phyloP scores from a whole-genome alignment of 371 early-diverging fungal species.

The Mucor irregularis region DNA sequence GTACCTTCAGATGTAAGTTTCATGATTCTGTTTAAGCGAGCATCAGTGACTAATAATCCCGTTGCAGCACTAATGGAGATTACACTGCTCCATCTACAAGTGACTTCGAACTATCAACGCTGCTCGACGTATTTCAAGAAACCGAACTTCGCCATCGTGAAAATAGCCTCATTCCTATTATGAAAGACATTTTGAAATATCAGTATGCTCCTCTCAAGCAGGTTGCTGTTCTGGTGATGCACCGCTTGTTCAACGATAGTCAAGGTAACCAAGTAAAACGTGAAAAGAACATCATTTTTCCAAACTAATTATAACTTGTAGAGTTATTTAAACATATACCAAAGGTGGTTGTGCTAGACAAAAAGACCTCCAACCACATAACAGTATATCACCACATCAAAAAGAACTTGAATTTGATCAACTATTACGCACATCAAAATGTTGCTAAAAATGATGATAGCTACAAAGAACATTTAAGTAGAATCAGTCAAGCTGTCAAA shows the following conservation, averaged over 20 bases:
- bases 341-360: constrained; percentile 39
- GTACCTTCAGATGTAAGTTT: constrained; percentile 16
- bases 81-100: no score
- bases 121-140: constrained; percentile 16
- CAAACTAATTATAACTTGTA: background rate
- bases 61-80: no score
- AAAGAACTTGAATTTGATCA: no score
- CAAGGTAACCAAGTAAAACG: constrained; percentile 28
- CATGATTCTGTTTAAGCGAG: no score
- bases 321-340: constrained; percentile 33
- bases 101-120: background rate
- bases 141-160: constrained; percentile 35
- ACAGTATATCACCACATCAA: no score
- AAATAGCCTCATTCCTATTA: constrained; percentile 45
- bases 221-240: constrained; percentile 49
- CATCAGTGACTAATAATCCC: no score
- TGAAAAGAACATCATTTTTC: background rate
- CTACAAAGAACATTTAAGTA: no score
- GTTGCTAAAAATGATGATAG: no score
- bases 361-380: no score
- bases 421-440: no score
- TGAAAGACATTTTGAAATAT: constrained; percentile 54
- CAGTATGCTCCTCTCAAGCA: constrained; percentile 48
- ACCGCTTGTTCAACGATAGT: constrained; percentile 47
- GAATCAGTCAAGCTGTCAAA: no score